A percentile compares a stretch with the other conserved stretches of the same genome.
Evolutionary conservation across 129 eudicot species (phyloP).

Genomic region (Flaveria linearis): DNA sequence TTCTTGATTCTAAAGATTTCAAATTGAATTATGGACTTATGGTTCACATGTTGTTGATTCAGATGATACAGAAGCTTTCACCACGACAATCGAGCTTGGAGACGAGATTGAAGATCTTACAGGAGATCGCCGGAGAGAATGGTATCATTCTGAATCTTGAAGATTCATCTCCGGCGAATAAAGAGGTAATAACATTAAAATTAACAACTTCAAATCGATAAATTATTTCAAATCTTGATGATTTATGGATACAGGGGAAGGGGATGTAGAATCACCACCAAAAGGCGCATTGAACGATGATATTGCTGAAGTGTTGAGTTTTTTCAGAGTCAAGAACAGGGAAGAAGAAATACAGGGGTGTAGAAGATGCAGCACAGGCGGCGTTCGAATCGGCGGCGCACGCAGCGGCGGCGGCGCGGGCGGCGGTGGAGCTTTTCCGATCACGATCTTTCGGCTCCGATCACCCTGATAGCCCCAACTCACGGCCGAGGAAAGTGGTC

Average conservation of each 20-base stretch:
- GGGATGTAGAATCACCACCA: constrained; percentile 20
- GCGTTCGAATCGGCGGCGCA: constrained; percentile 82
- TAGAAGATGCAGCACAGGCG: constrained; percentile 87
- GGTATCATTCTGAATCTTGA: constrained; percentile 51
- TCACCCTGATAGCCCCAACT: constrained; percentile 40
- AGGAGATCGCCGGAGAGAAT: constrained; percentile 67
- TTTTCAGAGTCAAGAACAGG: constrained; percentile 41
- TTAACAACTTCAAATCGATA: background rate
- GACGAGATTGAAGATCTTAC: constrained; percentile 58
- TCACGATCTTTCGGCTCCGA: constrained; percentile 52
- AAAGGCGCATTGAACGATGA: constrained; percentile 22
- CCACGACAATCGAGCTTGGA: constrained; percentile 59
- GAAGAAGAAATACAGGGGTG: constrained; percentile 62
- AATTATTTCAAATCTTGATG: background rate
- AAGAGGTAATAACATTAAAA: constrained; percentile 5
- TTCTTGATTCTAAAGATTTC: background rate
- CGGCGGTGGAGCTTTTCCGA: constrained; percentile 85
- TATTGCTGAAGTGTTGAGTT: constrained; percentile 30
- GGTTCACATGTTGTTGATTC: background rate
- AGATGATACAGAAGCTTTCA: constrained; percentile 77
- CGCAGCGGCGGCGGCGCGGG: constrained; percentile 91
- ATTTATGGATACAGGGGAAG: constrained; percentile 26
- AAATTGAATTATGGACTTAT: background rate
- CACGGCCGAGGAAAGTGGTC: constrained; percentile 30
- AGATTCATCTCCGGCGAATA: constrained; percentile 30